Evolutionary conservation across 2,329 filamentous ascomycete genomes (phyloP), one percentile per base, ranked within the genome.

Genomic region (Pseudocercospora fijiensis): DNA sequence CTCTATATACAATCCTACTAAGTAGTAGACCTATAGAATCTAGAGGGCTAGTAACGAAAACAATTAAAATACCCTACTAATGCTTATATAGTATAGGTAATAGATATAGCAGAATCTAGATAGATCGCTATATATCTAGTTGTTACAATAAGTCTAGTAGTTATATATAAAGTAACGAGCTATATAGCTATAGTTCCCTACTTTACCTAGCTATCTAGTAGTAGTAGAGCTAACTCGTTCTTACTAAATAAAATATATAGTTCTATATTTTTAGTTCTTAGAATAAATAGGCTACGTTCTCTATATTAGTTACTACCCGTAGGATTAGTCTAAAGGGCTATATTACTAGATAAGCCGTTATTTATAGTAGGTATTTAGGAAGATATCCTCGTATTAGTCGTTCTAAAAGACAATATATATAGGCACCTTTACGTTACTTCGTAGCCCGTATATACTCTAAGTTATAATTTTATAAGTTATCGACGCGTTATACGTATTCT

Each of bases 21-120:
- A 41, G 26, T 57, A 57, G 55, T 37, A 57, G 55, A 11, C 30
- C 28, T 24, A 57, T n/a, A n/a, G n/a, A n/a, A n/a, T n/a, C n/a
- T n/a, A n/a, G n/a, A n/a, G n/a, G n/a, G n/a, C n/a, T n/a, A n/a
- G n/a, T 28, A 11, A 57, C 28, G 28, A 57, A 57, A 41, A 37
- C 30, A 11, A 57, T 41, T 7, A 28, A 11, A 18, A 57, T 57
- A 30, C 28, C 20, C 26, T 16, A n/a, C 30, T 57, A 57, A 9
- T 18, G 55, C 30, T 16, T 33, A 57, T 18, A 33, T 18, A 24
- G 13, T 6, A 20, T 22, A 6, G 11, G 26, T 33, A 57, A 13
- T 41, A 41, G 28, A 16, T 30, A 22, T 18, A 57, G 28, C 9
- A 57, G 28, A 6, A 5, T n/a, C 30, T 57, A 57, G 13, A 9